These are phyloP conservation scores for Microglena sp. DNA, from an alignment of 139 green algal species.

Conservation along the genomic window DNA sequence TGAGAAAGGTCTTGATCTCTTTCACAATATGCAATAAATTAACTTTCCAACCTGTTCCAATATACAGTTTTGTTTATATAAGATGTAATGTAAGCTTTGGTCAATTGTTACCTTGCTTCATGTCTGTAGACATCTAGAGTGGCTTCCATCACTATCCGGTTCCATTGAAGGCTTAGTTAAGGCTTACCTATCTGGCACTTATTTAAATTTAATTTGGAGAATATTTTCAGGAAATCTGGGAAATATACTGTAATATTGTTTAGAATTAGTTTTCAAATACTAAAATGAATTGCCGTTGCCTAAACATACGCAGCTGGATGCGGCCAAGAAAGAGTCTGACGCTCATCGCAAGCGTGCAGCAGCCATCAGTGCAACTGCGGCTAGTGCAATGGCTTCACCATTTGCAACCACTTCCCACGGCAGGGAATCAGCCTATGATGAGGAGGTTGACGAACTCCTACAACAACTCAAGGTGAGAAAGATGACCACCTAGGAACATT, in stretches of 20 bases:
- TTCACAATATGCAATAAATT: too few relatives aligned
- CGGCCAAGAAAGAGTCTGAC: constrained; percentile 50
- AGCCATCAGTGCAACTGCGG: constrained; percentile 21
- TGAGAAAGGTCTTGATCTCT: too few relatives aligned
- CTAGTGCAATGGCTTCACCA: neutral
- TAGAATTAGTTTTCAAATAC: too few relatives aligned
- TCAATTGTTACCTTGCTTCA: too few relatives aligned
- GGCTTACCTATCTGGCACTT: neutral
- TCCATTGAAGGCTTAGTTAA: constrained; percentile 23
- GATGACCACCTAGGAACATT: neutral
- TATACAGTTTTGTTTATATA: too few relatives aligned
- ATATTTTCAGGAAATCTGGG: neutral
- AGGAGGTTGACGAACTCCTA: constrained; percentile 35
- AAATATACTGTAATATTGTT: neutral
- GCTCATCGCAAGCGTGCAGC: constrained; percentile 37
- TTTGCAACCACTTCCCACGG: neutral
- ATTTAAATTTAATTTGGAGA: neutral
- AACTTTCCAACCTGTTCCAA: too few relatives aligned
- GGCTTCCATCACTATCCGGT: neutral
- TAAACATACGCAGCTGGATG: constrained; percentile 55
- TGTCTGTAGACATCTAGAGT: too few relatives aligned
- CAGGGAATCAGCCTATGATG: constrained; percentile 21
- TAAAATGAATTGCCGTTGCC: too few relatives aligned
- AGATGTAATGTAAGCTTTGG: too few relatives aligned
- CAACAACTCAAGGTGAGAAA: constrained; percentile 20